Percentiles rank a stretch among this genome's conserved stretches.
phyloP scores from a whole-genome alignment of 1,284 basidiomycete genomes.

The Pholiota adiposa region DNA sequence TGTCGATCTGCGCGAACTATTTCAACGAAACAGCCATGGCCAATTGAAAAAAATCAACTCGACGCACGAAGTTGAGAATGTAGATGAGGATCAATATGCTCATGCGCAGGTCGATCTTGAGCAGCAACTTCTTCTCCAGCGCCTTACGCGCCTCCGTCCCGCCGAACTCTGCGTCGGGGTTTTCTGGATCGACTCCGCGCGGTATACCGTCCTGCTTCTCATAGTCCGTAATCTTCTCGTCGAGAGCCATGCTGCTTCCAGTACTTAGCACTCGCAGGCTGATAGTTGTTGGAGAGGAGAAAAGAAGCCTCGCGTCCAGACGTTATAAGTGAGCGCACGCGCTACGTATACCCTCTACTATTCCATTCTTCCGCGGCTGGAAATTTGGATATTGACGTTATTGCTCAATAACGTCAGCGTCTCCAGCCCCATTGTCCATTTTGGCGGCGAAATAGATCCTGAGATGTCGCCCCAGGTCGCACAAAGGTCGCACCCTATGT shows the following conservation, averaged over 20 bases:
- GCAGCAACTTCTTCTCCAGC: slow-evolving; percentile 50
- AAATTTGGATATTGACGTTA: no score
- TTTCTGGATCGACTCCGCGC: slow-evolving; percentile 12
- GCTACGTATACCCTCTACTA: no score
- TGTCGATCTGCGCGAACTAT: no score
- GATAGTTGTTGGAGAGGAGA: not conserved
- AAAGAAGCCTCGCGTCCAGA: not conserved
- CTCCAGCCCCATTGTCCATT: no score
- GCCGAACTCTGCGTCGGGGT: slow-evolving; percentile 46
- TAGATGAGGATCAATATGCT: slow-evolving; percentile 56
- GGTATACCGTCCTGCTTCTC: slow-evolving; percentile 14
- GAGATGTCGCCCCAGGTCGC: no score
- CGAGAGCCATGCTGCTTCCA: not conserved
- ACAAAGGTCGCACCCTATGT: no score
- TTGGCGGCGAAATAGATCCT: no score
- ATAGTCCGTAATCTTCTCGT: slow-evolving; percentile 10
- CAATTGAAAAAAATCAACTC: not conserved
- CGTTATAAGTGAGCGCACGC: no score
- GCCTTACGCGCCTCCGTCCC: slow-evolving; percentile 43
- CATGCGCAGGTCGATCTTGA: slow-evolving; percentile 55
- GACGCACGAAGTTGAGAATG: slow-evolving; percentile 54
- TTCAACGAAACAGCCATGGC: no score
- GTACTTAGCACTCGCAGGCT: no score
- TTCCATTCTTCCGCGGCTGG: no score
- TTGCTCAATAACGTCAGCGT: no score